Conservation (phyloP, 83 land plant species). For the Isoetes engelmannii region DNA sequence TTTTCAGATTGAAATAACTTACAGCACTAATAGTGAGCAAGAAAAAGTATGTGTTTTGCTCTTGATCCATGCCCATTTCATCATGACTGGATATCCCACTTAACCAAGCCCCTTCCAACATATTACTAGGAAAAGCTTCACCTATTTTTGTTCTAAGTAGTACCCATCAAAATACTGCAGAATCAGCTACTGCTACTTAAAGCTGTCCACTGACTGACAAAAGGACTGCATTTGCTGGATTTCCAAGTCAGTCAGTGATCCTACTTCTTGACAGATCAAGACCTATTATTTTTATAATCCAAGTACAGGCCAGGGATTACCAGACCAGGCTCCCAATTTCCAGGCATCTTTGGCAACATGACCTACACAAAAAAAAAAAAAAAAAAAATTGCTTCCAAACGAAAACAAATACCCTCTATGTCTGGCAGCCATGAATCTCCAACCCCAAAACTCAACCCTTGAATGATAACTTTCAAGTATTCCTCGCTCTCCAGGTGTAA, state of each 20-base stretch:
- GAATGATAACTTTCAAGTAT: conserved; percentile 62
- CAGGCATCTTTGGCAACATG: not conserved
- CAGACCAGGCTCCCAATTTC: not conserved
- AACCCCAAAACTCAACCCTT: conserved; percentile 81
- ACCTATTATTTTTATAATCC: not conserved
- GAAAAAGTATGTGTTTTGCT: not conserved
- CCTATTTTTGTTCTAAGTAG: not conserved
- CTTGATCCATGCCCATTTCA: not conserved
- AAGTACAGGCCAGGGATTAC: not conserved
- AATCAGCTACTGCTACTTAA: too few species aligned
- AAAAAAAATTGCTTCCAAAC: not conserved
- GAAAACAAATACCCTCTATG: not conserved
- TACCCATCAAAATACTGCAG: not conserved
- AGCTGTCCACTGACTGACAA: too few species aligned
- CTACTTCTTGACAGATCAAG: not conserved
- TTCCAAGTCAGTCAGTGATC: too few species aligned
- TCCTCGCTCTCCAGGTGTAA: conserved; percentile 52
- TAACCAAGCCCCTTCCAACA: not conserved
- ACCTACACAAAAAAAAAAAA: too few species aligned
- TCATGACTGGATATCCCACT: not conserved
- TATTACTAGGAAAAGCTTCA: not conserved
- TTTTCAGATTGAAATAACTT: not conserved
- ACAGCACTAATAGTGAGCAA: too few species aligned
- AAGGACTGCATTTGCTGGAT: too few species aligned
- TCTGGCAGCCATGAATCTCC: conserved; percentile 46